Conservation (phyloP, 768 basidiomycete species). For the Lactarius sanguifluus region DNA sequence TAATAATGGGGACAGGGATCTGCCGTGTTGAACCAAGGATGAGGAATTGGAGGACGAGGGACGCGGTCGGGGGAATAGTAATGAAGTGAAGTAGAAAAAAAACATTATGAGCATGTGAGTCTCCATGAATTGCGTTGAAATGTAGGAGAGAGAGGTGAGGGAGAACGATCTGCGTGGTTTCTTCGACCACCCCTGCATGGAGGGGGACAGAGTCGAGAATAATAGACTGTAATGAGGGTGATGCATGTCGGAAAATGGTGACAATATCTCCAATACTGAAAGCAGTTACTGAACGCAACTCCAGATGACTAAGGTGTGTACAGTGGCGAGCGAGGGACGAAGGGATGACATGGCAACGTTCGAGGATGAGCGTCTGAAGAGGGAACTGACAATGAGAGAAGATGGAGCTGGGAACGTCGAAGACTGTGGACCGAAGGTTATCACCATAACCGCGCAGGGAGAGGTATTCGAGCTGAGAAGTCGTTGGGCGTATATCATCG, state of each 20-base stretch:
- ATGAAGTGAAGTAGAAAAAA: slow-evolving; percentile 25
- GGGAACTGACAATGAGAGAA: slow-evolving; percentile 21
- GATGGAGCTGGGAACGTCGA: slow-evolving; percentile 21
- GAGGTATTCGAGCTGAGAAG: slow-evolving; percentile 24
- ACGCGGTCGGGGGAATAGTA: slow-evolving; percentile 14
- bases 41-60: slow-evolving; percentile 23
- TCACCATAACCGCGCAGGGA: slow-evolving; percentile 23
- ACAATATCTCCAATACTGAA: slow-evolving; percentile 23
- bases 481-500: slow-evolving; percentile 21
- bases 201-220: slow-evolving; percentile 25
- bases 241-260: slow-evolving; percentile 16
- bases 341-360: slow-evolving; percentile 22
- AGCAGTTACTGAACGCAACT: slow-evolving; percentile 21
- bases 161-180: slow-evolving; percentile 12
- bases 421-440: slow-evolving; percentile 16
- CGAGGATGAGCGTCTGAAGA: slow-evolving; percentile 25
- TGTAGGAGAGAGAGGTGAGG: slow-evolving; percentile 22
- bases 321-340: slow-evolving; percentile 21
- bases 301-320: slow-evolving; percentile 24
- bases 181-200: slow-evolving; percentile 15
- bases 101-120: slow-evolving; percentile 24
- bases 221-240: slow-evolving; percentile 23
- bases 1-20: slow-evolving; percentile 22
- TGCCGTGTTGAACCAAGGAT: slow-evolving; percentile 24
- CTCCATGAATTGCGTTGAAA: slow-evolving; percentile 19